Conservation (phyloP, 2,329 filamentous ascomycete genomes). For the Fusarium agapanthi region DNA sequence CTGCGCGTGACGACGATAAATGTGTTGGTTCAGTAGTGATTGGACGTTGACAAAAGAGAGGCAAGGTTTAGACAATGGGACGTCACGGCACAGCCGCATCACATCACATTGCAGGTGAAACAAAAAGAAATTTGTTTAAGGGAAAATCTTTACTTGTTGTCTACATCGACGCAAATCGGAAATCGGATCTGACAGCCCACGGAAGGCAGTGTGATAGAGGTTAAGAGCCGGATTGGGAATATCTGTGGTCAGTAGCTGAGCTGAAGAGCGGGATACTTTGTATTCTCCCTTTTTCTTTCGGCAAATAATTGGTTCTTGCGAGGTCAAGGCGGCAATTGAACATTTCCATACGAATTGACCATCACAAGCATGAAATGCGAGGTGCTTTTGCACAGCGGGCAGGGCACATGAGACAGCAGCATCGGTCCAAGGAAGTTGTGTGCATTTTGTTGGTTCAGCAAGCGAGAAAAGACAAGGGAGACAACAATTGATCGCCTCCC, state of each 20-base stretch:
- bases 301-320: not conserved
- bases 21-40: not conserved
- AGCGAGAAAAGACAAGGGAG: not conserved
- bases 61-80: no score
- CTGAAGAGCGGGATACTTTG: not conserved
- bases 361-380: not conserved
- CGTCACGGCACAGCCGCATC: not conserved
- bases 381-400: not conserved
- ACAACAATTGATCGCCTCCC: not conserved
- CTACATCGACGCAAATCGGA: not conserved
- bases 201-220: not conserved
- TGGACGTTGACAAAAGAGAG: not conserved
- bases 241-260: not conserved
- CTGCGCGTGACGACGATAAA: not conserved
- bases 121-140: not conserved
- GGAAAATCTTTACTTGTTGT: no score
- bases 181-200: not conserved
- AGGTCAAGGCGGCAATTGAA: not conserved
- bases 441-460: no score
- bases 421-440: not conserved
- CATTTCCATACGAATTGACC: not conserved
- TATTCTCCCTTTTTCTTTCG: not conserved
- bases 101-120: not conserved
- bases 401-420: not conserved
- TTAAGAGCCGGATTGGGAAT: accelerated